Evolutionary conservation across 2,329 filamentous ascomycete species (phyloP), one percentile per base, ranked within the genome.

Genomic region (Ophiognomonia clavigignenti-juglandacearum): DNA sequence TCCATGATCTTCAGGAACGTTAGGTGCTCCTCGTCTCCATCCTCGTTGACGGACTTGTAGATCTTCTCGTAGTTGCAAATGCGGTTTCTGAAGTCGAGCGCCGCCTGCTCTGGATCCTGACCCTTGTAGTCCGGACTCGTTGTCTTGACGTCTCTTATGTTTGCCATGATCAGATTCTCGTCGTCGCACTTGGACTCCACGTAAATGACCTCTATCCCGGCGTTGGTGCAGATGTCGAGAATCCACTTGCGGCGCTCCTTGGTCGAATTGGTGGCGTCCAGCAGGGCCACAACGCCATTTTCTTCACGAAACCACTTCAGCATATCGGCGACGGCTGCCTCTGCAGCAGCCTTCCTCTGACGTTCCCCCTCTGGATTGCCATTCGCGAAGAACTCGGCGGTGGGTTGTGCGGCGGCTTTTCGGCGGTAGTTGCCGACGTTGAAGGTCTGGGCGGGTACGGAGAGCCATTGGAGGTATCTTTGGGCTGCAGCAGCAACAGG

Each of bases 1-100:
- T 98, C 85, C 76, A 97, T 95, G 62, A 98, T 86, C 70, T 98
- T 97, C 63, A 97, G 85, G 63, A 96, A 98, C 31, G 93, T 96
- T 59, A 93, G 81, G 57, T 92, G 77, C 57, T 80, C 82, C 73
- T 97, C 92, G 54, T 95, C 86, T 35, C 71, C 73, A 53, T 82
- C 77, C 56, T 86, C 86, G 57, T 95, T 88, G 59, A 98, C 88
- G 2, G 89, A 92, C 70, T 95, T 82, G 68, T 98, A 98, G 23
- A 95, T 87, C 68, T 93, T 93, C 67, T 98, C 93, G 68, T 98
- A 98, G 68, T 96, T 96, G 60, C 86, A 83, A 62, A 98, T 98
- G 53, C 93, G 85, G 61, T 95, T 86, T 53, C 89, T 84, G 70
- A 98, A 98, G 66, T 98, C 93, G 48, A 83, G 78, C 10, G 91